Base-by-base conservation (phyloP, 2,329 filamentous ascomycete genomes). In the Zymoseptoria ardabiliae region DNA sequence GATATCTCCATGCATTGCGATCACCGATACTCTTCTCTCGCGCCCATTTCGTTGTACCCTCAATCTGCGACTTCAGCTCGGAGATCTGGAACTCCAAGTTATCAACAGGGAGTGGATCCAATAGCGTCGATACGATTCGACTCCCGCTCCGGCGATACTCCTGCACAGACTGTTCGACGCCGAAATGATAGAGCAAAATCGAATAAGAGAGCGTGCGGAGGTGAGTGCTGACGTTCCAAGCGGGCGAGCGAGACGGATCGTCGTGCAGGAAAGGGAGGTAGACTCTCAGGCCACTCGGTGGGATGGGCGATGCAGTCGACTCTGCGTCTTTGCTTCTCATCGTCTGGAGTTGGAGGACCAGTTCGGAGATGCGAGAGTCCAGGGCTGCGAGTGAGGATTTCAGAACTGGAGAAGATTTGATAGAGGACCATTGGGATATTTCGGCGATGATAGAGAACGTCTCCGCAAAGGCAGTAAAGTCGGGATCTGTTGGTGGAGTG, bases 221-320 rank as follows among this genome's bases (percentile, higher is more conserved):
- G 5, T 71, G 65, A 13, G 68, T 60, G 1, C 75, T 75, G 10
- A 73, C 61, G 23, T 68, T 69, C 77, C 77, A 80, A 5, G 77
- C 76, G 1, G 77, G 75, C 45, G 73, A 70, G 55, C 73, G 70
- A 11, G 70, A 68, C 0, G 76, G 71, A 58, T 80, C 77, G 58
- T 80, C 78, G 11, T 85, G 74, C 0, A 91, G 71, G 21, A 86
- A 78, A 0, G 87, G 85, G 0, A 91, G 77, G 69, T 87, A 92
- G 11, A 90, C 78, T 49, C 79, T 73, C 11, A 74, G 67, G 0
- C 64, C 59, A 2, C 71, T 62, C 2, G 58, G 56, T 49, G 4
- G 65, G 45, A 17, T 17, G 10, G 35, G 17, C 5, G 35, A 17
- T 17, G 35, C n/a, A 61, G 61, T 51, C 19, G n/a, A 19, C 7